Evolutionary conservation across 805 yeast genomes (phyloP).

Genomic region (Yarrowia keelungensis): DNA sequence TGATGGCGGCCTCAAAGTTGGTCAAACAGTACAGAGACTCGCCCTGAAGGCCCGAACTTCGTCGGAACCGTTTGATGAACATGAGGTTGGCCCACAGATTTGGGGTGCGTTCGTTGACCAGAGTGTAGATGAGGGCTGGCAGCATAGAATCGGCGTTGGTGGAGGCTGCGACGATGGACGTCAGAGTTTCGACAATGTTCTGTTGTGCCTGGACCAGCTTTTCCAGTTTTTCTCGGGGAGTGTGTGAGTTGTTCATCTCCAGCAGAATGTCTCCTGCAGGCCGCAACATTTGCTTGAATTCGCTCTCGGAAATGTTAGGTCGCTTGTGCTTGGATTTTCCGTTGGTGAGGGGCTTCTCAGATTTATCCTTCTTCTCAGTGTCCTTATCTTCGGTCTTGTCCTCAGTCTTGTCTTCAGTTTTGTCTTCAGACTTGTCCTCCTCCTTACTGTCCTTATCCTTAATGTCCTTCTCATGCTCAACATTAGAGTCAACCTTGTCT

Average conservation of each 20-base stretch:
- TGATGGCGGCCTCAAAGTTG: slow-evolving; percentile 54
- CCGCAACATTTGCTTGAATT: slow-evolving; percentile 29
- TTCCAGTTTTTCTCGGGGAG: slow-evolving; percentile 51
- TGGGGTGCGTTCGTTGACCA: slow-evolving; percentile 48
- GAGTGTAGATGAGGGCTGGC: slow-evolving; percentile 51
- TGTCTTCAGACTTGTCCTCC: slow-evolving; percentile 37
- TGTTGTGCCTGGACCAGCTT: slow-evolving; percentile 50
- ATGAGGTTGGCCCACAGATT: slow-evolving; percentile 50
- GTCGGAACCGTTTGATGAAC: slow-evolving; percentile 53
- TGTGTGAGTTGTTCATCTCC: slow-evolving; percentile 43
- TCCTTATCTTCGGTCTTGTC: slow-evolving; percentile 40
- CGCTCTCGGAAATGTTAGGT: slow-evolving; percentile 21
- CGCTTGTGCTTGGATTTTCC: slow-evolving; percentile 1
- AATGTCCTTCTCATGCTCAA: slow-evolving; percentile 23
- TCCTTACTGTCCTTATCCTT: slow-evolving; percentile 40
- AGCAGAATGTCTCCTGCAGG: slow-evolving; percentile 32
- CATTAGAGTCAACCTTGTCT: slow-evolving; percentile 1
- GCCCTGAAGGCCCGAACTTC: slow-evolving; percentile 49
- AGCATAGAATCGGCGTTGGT: slow-evolving; percentile 52
- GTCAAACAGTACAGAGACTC: slow-evolving; percentile 54
- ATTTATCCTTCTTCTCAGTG: not conserved
- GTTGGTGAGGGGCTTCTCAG: not conserved
- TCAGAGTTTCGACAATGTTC: slow-evolving; percentile 47
- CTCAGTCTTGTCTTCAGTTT: not conserved
- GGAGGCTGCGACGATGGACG: slow-evolving; percentile 23